Conservation (phyloP, 257 asterid species). For the Thymus quinquecostatus region DNA sequence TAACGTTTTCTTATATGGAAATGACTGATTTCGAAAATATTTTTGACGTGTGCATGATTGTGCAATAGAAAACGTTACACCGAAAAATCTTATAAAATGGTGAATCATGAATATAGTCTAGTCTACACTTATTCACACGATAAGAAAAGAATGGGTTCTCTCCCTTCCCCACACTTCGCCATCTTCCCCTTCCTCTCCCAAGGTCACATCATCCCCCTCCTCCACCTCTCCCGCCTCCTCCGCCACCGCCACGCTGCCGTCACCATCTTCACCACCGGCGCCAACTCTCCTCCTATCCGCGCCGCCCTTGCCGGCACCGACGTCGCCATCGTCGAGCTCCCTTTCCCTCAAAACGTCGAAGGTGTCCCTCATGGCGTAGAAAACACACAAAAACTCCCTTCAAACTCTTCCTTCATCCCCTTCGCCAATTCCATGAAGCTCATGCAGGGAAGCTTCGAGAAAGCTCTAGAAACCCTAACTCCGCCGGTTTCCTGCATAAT, state of each 20-base stretch:
- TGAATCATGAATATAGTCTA: no score
- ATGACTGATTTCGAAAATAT: no score
- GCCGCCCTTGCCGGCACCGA: conserved; percentile 38
- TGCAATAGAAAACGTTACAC: no score
- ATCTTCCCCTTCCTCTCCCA: conserved; percentile 74
- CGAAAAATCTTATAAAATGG: no score
- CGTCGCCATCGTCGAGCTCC: conserved; percentile 52
- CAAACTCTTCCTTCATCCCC: conserved; percentile 37
- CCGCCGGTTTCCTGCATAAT: conserved; percentile 58
- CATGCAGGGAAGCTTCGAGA: conserved; percentile 59
- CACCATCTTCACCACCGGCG: conserved; percentile 71
- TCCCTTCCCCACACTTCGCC: conserved; percentile 51
- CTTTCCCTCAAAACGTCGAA: conserved; percentile 54
- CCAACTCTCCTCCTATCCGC: conserved; percentile 49
- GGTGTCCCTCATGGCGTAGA: conserved; percentile 68
- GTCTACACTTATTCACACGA: no score
- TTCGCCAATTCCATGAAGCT: conserved; percentile 51
- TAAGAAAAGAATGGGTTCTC: conserved; percentile 46
- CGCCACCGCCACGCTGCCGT: conserved; percentile 48
- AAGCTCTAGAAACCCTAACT: conserved; percentile 36
- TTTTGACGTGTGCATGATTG: no score
- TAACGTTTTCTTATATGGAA: no score
- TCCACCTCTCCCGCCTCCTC: conserved; percentile 70
- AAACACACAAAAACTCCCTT: conserved; percentile 63
- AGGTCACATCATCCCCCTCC: conserved; percentile 81